Conservation (phyloP, 495 filamentous ascomycete species). For the Penicillium tannophilum region DNA sequence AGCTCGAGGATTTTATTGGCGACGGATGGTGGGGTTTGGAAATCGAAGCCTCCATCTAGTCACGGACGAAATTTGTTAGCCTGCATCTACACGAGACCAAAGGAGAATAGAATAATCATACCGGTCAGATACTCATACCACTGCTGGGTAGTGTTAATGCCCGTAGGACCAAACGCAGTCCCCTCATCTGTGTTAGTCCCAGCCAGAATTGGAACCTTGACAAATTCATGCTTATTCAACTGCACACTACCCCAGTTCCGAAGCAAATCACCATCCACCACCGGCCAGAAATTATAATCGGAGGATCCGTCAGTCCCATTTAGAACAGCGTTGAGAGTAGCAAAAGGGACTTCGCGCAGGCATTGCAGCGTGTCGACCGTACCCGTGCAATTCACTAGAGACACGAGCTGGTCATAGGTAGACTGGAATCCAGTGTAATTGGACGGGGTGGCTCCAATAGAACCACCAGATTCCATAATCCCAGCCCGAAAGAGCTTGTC, state of each 20-base stretch:
- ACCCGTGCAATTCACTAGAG: constrained; percentile 37
- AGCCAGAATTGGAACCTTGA: constrained; percentile 51
- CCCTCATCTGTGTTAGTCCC: constrained; percentile 56
- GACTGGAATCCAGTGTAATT: constrained; percentile 39
- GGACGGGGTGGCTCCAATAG: constrained; percentile 35
- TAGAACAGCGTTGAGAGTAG: constrained; percentile 41
- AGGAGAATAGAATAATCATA: constrained; percentile 14
- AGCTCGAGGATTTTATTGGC: constrained; percentile 47
- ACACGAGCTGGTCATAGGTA: constrained; percentile 43
- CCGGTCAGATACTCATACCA: constrained; percentile 47
- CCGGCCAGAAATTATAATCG: constrained; percentile 43
- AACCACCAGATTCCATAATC: constrained; percentile 51
- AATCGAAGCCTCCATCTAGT: constrained; percentile 29
- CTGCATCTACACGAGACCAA: background rate
- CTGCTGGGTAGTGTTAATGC: constrained; percentile 48
- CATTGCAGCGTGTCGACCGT: constrained; percentile 46
- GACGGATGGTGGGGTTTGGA: constrained; percentile 33
- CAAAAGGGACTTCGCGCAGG: constrained; percentile 48
- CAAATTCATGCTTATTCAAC: constrained; percentile 39
- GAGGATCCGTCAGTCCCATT: constrained; percentile 34
- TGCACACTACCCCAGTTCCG: constrained; percentile 36
- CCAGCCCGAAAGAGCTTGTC: constrained; percentile 47
- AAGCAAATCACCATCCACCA: constrained; percentile 56
- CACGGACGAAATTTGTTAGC: background rate
- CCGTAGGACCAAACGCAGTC: constrained; percentile 41